Evolutionary conservation across 305 asterid genomes (phyloP).

Genomic region (Striga hermonthica): DNA sequence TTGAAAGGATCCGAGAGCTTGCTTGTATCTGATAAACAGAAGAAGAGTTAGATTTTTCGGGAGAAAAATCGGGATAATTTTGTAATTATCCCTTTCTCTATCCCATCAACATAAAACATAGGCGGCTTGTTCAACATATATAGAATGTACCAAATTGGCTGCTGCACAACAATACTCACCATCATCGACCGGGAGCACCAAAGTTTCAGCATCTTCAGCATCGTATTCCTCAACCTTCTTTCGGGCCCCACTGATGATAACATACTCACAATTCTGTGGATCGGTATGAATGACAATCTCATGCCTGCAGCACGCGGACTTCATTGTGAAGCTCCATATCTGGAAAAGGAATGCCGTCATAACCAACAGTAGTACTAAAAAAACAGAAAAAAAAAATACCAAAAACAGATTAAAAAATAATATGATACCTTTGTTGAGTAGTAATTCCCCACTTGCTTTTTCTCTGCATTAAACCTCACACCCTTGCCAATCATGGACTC

Average conservation of each 20-base stretch:
- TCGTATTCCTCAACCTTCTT: conserved; percentile 80
- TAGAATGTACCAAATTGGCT: neutral
- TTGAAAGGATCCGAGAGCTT: conserved; percentile 86
- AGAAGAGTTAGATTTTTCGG: neutral
- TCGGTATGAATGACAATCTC: conserved; percentile 92
- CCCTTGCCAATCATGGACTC: conserved; percentile 98
- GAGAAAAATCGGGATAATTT: neutral
- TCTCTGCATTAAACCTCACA: conserved; percentile 96
- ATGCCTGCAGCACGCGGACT: conserved; percentile 85
- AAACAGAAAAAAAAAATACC: too few relatives aligned
- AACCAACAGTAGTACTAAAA: neutral
- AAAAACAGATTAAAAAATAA: conserved; percentile 6
- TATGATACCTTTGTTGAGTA: conserved; percentile 76
- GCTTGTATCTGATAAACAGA: conserved; percentile 48
- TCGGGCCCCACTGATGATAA: conserved; percentile 77
- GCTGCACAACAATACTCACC: conserved; percentile 43
- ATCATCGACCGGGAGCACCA: conserved; percentile 70
- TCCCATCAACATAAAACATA: neutral
- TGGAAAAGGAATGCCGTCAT: conserved; percentile 27
- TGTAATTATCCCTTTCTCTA: neutral
- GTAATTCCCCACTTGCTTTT: conserved; percentile 95
- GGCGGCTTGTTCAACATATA: neutral
- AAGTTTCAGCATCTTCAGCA: conserved; percentile 89
- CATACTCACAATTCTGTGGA: conserved; percentile 79
- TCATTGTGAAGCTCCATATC: conserved; percentile 99